Evolutionary conservation across 2,329 filamentous ascomycete genomes (phyloP).

Genomic region (Calonectria naviculata): DNA sequence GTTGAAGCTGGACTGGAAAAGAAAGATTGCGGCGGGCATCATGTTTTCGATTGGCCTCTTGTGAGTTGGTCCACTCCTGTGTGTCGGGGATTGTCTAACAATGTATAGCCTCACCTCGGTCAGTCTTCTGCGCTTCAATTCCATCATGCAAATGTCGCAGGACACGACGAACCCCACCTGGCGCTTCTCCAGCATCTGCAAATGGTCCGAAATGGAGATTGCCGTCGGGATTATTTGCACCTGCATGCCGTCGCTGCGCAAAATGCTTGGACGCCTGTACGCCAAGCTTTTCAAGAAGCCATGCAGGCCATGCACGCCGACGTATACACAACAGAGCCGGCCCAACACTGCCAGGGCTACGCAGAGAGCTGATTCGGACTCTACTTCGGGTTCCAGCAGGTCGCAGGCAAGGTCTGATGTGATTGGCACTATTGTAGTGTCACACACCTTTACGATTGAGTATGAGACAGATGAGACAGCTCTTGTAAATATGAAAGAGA

Average conservation of each 20-base stretch:
- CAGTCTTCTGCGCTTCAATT: not conserved
- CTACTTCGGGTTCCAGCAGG: not conserved
- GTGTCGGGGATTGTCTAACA: not conserved
- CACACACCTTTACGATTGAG: not conserved
- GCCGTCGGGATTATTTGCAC: not conserved
- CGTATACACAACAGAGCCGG: not conserved
- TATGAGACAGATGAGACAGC: not conserved
- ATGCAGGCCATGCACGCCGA: not conserved
- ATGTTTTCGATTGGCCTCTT: constrained; percentile 58
- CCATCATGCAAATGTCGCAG: not conserved
- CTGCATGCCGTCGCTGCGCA: not conserved
- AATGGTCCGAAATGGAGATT: not conserved
- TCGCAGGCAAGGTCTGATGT: not conserved
- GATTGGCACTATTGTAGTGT: not conserved
- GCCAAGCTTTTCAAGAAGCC: not conserved
- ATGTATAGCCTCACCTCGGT: not conserved
- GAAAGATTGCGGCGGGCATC: constrained; percentile 53
- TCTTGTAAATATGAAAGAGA: not conserved
- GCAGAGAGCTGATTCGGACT: not conserved
- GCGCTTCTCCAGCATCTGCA: not conserved
- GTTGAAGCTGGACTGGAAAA: constrained; percentile 50
- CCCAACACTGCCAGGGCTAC: not conserved
- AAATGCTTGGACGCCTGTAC: not conserved
- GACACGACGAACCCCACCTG: not conserved
- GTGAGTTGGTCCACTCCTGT: constrained; percentile 35